These are phyloP conservation scores for Yamadazyma kitorensis DNA, from an alignment of 805 yeast genomes.

Conservation along the genomic window DNA sequence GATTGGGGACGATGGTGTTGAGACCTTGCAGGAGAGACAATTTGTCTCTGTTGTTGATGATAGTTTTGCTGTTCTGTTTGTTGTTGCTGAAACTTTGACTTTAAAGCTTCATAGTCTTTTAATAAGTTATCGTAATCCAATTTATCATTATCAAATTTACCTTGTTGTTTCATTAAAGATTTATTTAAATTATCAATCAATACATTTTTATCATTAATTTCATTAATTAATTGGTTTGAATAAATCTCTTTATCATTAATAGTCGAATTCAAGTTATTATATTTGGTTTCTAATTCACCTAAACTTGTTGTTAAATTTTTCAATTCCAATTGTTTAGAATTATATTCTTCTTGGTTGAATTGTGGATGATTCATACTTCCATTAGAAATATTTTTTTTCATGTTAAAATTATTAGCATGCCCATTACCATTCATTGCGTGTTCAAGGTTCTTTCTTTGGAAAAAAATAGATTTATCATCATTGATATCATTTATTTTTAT, in stretches of 20 bases:
- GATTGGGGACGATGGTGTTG: too few relatives aligned
- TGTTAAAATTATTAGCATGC: too few relatives aligned
- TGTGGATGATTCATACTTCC: slow-evolving; percentile 1
- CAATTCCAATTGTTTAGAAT: slow-evolving; percentile 18
- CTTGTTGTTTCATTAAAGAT: slow-evolving; percentile 16
- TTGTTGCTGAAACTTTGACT: slow-evolving; percentile 7
- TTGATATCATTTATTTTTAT: slow-evolving; percentile 40
- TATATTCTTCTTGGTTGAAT: slow-evolving; percentile 14
- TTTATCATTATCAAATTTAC: slow-evolving; percentile 10
- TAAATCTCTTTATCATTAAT: slow-evolving; percentile 19
- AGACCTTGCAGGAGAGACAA: not conserved
- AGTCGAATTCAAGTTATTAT: slow-evolving; percentile 13
- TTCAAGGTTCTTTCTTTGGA: slow-evolving; percentile 19
- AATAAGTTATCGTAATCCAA: slow-evolving; percentile 6
- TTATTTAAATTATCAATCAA: slow-evolving; percentile 16
- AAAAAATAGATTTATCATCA: slow-evolving; percentile 25
- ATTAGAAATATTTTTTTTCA: not conserved
- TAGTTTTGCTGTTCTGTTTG: not conserved
- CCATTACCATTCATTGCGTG: not conserved
- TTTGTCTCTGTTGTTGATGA: not conserved
- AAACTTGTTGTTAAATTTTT: slow-evolving; percentile 20
- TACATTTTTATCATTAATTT: slow-evolving; percentile 18
- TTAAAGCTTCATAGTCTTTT: slow-evolving; percentile 8
- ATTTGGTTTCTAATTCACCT: slow-evolving; percentile 13
- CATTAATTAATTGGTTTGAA: slow-evolving; percentile 22